These are phyloP conservation scores for Chloropicon primus DNA, from an alignment of 139 green algal species.

Conservation along the genomic window DNA sequence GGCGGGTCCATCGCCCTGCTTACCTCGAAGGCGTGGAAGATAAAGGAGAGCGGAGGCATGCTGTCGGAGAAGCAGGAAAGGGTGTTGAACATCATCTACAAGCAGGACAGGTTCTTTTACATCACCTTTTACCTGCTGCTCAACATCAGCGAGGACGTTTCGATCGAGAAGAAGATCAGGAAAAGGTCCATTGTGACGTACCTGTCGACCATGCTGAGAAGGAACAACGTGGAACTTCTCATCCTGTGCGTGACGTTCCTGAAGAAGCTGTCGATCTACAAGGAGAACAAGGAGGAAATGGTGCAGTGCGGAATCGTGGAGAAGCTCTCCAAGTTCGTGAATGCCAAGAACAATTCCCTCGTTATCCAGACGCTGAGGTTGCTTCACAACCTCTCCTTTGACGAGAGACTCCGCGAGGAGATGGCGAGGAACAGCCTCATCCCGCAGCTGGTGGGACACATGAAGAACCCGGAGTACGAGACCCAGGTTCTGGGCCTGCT, in stretches of 20 bases:
- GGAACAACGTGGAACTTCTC: slow-evolving; percentile 64
- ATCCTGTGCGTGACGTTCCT: slow-evolving; percentile 66
- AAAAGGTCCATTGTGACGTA: slow-evolving; percentile 68
- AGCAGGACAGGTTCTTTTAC: slow-evolving; percentile 61
- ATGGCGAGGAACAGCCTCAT: slow-evolving; percentile 54
- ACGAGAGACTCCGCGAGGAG: slow-evolving; percentile 42
- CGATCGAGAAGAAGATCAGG: slow-evolving; percentile 71
- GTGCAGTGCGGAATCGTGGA: slow-evolving; percentile 33
- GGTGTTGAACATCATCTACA: slow-evolving; percentile 43
- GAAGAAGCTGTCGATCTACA: slow-evolving; percentile 57
- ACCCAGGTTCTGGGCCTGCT: slow-evolving; percentile 57
- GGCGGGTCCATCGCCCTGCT: slow-evolving; percentile 34
- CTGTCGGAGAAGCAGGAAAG: slow-evolving; percentile 26
- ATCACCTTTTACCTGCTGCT: slow-evolving; percentile 64
- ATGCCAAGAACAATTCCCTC: slow-evolving; percentile 41
- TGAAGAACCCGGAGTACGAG: slow-evolving; percentile 30
- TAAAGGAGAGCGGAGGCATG: slow-evolving; percentile 9
- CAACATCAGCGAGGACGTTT: slow-evolving; percentile 66
- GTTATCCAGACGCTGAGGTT: slow-evolving; percentile 57
- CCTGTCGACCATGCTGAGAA: slow-evolving; percentile 58
- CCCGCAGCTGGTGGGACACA: slow-evolving; percentile 51
- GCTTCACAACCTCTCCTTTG: slow-evolving; percentile 80
- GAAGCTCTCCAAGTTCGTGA: slow-evolving; percentile 50
- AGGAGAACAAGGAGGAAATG: not conserved
- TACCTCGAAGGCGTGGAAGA: slow-evolving; percentile 36